phyloP scores from a whole-genome alignment of 148 eudicot species.

The Rheum nobile region DNA sequence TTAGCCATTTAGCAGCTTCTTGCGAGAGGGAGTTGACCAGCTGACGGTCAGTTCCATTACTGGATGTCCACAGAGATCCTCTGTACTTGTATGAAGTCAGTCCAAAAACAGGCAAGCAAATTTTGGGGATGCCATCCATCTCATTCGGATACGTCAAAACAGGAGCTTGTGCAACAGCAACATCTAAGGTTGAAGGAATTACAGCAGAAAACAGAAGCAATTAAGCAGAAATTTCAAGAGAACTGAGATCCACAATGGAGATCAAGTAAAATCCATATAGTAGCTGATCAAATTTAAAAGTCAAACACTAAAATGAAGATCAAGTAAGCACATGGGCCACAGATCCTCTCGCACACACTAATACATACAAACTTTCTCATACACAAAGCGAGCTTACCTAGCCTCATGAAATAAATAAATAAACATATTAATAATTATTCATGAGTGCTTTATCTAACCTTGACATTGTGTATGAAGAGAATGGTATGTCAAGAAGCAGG shows the following conservation, averaged over 20 bases:
- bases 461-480: conserved; percentile 46
- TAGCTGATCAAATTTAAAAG: too few relatives aligned
- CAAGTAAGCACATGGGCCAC: too few relatives aligned
- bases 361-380: not conserved
- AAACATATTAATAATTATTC: not conserved
- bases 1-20: conserved; percentile 55
- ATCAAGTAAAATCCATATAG: not conserved
- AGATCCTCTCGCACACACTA: too few relatives aligned
- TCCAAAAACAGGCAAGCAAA: conserved; percentile 66
- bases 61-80: conserved; percentile 56
- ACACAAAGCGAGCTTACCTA: not conserved
- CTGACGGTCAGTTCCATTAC: conserved; percentile 32
- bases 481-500: conserved; percentile 88
- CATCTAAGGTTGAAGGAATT: conserved; percentile 18
- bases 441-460: conserved; percentile 28
- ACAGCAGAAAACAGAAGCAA: not conserved
- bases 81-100: conserved; percentile 72
- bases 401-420: too few relatives aligned
- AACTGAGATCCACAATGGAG: not conserved
- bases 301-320: too few relatives aligned
- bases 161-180: conserved; percentile 29
- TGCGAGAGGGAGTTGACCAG: conserved; percentile 39
- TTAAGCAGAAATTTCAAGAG: not conserved
- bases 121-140: conserved; percentile 48
- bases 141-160: conserved; percentile 27